These are phyloP conservation scores for Daphne laureola DNA, from an alignment of 441 rosid genomes.

Conservation along the genomic window DNA sequence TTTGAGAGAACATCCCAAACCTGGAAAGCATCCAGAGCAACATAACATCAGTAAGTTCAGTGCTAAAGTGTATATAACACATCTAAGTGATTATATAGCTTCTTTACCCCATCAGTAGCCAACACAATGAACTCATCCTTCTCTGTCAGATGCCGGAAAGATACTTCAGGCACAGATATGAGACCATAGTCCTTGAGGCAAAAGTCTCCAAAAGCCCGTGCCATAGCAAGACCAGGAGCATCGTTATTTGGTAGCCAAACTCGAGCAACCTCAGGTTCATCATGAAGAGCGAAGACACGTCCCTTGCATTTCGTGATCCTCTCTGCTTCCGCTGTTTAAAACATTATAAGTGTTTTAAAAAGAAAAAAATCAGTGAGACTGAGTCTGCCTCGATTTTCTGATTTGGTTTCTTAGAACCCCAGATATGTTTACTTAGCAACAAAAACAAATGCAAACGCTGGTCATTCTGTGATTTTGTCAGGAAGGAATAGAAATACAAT, in stretches of 20 bases:
- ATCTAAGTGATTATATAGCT: not conserved
- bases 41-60: constrained; percentile 3
- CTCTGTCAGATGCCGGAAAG: constrained; percentile 45
- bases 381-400: too few species aligned
- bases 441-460: not conserved
- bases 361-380: too few species aligned
- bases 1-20: constrained; percentile 94
- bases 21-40: constrained; percentile 23
- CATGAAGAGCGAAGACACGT: constrained; percentile 88
- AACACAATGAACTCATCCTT: constrained; percentile 79
- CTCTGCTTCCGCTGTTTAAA: constrained; percentile 73
- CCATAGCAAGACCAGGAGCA: constrained; percentile 99
- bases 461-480: too few species aligned
- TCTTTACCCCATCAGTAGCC: constrained; percentile 90
- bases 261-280: constrained; percentile 90
- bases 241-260: constrained; percentile 88
- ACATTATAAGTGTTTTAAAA: too few species aligned
- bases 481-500: too few species aligned
- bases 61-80: not conserved
- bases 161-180: constrained; percentile 83
- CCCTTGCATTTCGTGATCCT: constrained; percentile 77
- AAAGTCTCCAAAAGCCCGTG: constrained; percentile 98
- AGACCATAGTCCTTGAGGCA: constrained; percentile 92
- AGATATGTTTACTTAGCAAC: not conserved
- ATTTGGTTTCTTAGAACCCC: not conserved